Evolutionary conservation across 495 filamentous ascomycete genomes (phyloP).

Genomic region (Aspergillus indologenus): DNA sequence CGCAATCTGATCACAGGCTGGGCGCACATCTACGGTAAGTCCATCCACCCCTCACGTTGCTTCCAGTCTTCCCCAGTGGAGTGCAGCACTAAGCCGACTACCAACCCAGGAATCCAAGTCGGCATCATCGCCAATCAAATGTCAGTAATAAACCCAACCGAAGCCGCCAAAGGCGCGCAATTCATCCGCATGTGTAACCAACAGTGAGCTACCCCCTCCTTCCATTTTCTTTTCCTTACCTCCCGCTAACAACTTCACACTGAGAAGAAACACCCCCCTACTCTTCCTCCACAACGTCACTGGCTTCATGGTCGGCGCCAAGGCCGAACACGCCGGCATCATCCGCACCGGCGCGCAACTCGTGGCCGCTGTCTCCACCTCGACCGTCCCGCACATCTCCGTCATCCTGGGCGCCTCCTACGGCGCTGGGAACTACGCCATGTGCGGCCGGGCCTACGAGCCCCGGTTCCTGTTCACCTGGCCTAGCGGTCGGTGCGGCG

Average conservation of each 20-base stretch:
- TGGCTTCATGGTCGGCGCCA: slow-evolving; percentile 35
- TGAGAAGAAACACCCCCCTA: slow-evolving; percentile 23
- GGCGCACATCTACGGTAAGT: slow-evolving; percentile 29
- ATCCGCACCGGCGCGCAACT: slow-evolving; percentile 34
- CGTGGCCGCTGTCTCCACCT: slow-evolving; percentile 31
- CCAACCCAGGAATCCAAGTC: slow-evolving; percentile 21
- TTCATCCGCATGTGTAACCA: slow-evolving; percentile 36
- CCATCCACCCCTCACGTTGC: too few species aligned
- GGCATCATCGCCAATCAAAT: slow-evolving; percentile 34
- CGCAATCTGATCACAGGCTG: slow-evolving; percentile 28
- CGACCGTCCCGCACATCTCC: slow-evolving; percentile 32
- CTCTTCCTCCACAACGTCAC: slow-evolving; percentile 37
- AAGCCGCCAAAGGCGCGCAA: slow-evolving; percentile 27
- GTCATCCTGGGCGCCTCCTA: slow-evolving; percentile 34
- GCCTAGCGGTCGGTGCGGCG: slow-evolving; percentile 33
- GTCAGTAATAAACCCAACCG: slow-evolving; percentile 29
- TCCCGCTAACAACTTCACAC: too few species aligned
- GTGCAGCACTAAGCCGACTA: not conserved
- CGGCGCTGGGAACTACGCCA: slow-evolving; percentile 36
- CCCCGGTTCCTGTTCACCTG: slow-evolving; percentile 34
- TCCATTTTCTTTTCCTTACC: not conserved
- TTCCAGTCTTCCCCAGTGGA: too few species aligned
- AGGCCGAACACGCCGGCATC: slow-evolving; percentile 33
- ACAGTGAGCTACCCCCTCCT: slow-evolving; percentile 11
- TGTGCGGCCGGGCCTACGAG: slow-evolving; percentile 31